Conservation (phyloP, 2,329 filamentous ascomycete species). For the Phialocephala subalpina region DNA sequence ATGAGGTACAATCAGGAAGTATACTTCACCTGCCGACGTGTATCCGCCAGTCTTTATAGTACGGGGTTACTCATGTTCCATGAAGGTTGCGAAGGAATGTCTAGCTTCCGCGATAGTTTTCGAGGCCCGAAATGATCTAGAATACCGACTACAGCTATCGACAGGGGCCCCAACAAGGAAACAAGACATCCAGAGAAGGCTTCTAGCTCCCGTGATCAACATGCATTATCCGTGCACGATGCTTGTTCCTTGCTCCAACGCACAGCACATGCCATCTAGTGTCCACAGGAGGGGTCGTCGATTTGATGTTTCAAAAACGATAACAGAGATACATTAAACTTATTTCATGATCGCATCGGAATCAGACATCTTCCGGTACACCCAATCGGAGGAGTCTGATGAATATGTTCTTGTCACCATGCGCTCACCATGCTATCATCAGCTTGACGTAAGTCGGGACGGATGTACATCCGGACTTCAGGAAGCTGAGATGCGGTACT, state of each 20-base stretch:
- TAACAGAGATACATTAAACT: slow-evolving; percentile 3
- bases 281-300: slow-evolving; percentile 1
- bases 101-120: not conserved
- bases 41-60: not conserved
- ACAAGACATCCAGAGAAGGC: not conserved
- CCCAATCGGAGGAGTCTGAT: not conserved
- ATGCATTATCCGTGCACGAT: slow-evolving; percentile 5
- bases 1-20: not conserved
- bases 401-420: not conserved
- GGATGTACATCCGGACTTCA: not conserved
- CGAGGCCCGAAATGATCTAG: slow-evolving; percentile 1
- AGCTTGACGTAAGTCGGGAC: not conserved
- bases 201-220: slow-evolving; percentile 3
- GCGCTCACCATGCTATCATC: not conserved
- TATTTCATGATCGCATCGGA: not conserved
- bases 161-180: slow-evolving; percentile 2
- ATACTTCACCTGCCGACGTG: not conserved
- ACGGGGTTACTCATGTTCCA: not conserved
- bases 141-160: slow-evolving; percentile 1
- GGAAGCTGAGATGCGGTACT: not conserved
- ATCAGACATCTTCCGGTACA: not conserved
- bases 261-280: not conserved
- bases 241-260: not conserved
- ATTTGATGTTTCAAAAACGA: not conserved
- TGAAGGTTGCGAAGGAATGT: not conserved